phyloP scores from a whole-genome alignment of 192 early-diverging fungal genomes.

The Entomortierella beljakovae region DNA sequence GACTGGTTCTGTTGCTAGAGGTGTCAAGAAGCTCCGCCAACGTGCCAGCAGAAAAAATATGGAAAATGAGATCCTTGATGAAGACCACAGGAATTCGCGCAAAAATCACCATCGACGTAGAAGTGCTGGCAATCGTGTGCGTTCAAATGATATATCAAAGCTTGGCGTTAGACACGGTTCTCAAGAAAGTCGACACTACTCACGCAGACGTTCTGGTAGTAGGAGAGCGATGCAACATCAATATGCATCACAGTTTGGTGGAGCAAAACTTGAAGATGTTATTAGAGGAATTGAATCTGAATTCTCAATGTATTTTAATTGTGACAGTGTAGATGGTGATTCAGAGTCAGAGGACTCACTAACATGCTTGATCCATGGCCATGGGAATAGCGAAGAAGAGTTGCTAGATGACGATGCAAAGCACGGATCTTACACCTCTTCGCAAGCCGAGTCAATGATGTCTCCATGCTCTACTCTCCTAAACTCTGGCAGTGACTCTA shows the following conservation, averaged over 20 bases:
- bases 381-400: constrained; percentile 14
- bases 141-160: constrained; percentile 3
- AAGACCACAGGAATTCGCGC: no score
- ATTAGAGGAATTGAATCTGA: constrained; percentile 23
- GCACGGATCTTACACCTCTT: neutral
- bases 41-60: neutral
- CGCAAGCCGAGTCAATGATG: neutral
- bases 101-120: no score
- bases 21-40: neutral
- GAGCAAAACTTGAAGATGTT: constrained; percentile 18
- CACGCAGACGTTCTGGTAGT: neutral
- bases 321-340: neutral
- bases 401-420: neutral
- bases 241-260: neutral
- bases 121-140: no score
- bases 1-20: neutral
- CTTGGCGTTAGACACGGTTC: no score
- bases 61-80: neutral
- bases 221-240: neutral
- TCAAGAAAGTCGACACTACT: neutral
- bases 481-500: constrained; percentile 6
- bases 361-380: constrained; percentile 14
- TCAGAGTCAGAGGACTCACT: constrained; percentile 29
- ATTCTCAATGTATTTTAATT: constrained; percentile 7
- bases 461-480: constrained; percentile 29